Base-by-base conservation (phyloP, 2,329 filamentous ascomycete species). In the Calonectria pauciramosa region DNA sequence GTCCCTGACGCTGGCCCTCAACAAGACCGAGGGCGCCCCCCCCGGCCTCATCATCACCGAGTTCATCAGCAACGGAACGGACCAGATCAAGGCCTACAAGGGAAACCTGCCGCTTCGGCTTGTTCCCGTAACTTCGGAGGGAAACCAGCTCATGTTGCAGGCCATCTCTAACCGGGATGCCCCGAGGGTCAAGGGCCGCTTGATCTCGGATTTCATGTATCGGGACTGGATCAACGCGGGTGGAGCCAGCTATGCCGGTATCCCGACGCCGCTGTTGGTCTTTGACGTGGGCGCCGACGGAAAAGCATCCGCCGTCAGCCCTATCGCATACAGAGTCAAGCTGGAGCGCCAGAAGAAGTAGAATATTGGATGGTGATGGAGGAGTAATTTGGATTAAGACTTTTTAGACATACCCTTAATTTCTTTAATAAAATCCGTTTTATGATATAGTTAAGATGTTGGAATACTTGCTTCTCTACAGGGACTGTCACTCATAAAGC, bases 1-100 rank as follows among this genome's bases (percentile, higher is more conserved):
- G 3, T 70, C 72, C 11, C 20, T 79, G 20, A 73, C 68, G 3
- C 47, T 79, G 18, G 60, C 63, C 16, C 30, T 70, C 38, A 79
- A 78, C 49, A 72, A 49, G 51, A 72, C 66, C 10, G 49, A 71
- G 56, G 68, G 72, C 3, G 75, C 67, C 2, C 38, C 72, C 30
- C 67, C 67, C 13, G 74, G 74, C 16, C 18, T 75, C 18, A 59
- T 52, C 6, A 71, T 75, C 23, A 68, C 71, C 1, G 23, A 69
- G 18, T 75, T 73, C 41, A 65, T 71, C 64, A 71, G 68, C 63
- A 75, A 75, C 36, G 38, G 63, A 20, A 68, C 71, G 5, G 63
- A 75, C 18, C 54, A 63, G 41, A 60, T 70, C 54, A 49, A 63
- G 54, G 32, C 41, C 26, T 30, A 36, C 54, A 7, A 8, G 11